Base-by-base conservation (phyloP, 1,284 basidiomycete species). In the Apiotrichum porosum region DNA sequence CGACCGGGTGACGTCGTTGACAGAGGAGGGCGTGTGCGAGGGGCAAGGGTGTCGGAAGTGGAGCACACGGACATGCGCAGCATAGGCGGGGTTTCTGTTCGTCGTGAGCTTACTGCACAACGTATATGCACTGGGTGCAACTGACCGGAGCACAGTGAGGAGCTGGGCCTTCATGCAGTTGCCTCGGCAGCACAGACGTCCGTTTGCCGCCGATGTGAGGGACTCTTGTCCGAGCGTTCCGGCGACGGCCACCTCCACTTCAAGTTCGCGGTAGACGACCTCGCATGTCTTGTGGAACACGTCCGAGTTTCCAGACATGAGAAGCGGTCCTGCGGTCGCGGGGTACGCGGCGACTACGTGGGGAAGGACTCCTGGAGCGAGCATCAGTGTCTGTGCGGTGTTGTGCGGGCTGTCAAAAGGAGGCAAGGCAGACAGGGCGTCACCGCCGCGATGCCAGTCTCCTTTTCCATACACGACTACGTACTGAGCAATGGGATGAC, bases 11-110 rank as follows among this genome's bases (percentile, higher is more conserved):
- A 19, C 47, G n/a, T 39, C 38, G 47, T 47, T 49, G 35, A 51
- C 24, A 19, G 18, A 37, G 1, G 34, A 4, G 3, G 49, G 49
- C 9, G 33, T 42, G 30, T 55, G 53, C 17, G 43, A 26, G 5
- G 47, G 34, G 30, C 53, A 55, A 1, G 47, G 49, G 44, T 55
- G 53, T 10, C 40, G 38, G 24, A 55, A 55, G 40, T 38, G 49
- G 4, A 55, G 28, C 9, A 38, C 47, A n/a, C 47, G 49, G 30
- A 55, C 53, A 8, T 46, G 38, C 2, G 33, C 24, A 9, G 53
- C 53, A 21, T 55, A 47, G 6, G 28, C 30, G 1, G 37, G 21
- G 17, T 36, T 35, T 14, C 53, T 55, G 19, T 9, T 24, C 18
- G 31, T 17, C 6, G 23, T 44, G n/a, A 38, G 34, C 32, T n/a